phyloP scores from a whole-genome alignment of 1,139 yeast species.

The Torulaspora globosa region DNA sequence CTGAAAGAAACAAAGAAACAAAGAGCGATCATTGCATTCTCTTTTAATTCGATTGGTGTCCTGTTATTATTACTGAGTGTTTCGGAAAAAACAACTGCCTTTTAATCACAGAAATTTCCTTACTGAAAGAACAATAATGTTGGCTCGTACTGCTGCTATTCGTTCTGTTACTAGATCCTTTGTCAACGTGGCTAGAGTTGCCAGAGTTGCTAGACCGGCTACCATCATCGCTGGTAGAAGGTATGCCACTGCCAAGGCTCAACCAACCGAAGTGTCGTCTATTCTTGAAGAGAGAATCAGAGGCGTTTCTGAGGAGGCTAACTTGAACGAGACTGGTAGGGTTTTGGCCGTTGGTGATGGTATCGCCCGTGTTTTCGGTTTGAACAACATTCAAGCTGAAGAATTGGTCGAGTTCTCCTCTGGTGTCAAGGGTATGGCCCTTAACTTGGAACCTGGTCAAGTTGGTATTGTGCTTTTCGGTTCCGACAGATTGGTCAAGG shows the following conservation, averaged over 20 bases:
- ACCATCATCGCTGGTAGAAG: constrained; percentile 62
- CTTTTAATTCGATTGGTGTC: constrained; percentile 3
- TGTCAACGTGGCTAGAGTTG: constrained; percentile 54
- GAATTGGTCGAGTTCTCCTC: constrained; percentile 99
- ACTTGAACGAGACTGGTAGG: constrained; percentile 99
- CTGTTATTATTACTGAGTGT: constrained; percentile 6
- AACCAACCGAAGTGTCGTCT: constrained; percentile 98
- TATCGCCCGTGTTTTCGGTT: constrained; percentile 99
- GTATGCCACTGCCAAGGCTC: constrained; percentile 95
- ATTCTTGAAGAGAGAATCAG: constrained; percentile 99
- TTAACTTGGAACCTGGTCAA: constrained; percentile 99
- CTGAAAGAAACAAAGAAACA: constrained; percentile 5
- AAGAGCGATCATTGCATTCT: background rate
- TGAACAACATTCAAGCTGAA: constrained; percentile 99
- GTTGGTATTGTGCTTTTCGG: constrained; percentile 99
- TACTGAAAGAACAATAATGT: constrained; percentile 45
- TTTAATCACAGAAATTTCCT: no score
- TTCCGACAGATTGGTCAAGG: constrained; percentile 97
- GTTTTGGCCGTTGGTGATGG: constrained; percentile 99
- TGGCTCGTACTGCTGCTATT: constrained; percentile 71
- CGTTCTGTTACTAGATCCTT: constrained; percentile 80
- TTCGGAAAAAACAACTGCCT: no score
- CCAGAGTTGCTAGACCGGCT: constrained; percentile 72
- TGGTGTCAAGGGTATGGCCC: constrained; percentile 99
- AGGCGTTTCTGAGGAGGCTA: constrained; percentile 96